Conservation (phyloP, 805 yeast genomes). For the Torulaspora gathmanii region DNA sequence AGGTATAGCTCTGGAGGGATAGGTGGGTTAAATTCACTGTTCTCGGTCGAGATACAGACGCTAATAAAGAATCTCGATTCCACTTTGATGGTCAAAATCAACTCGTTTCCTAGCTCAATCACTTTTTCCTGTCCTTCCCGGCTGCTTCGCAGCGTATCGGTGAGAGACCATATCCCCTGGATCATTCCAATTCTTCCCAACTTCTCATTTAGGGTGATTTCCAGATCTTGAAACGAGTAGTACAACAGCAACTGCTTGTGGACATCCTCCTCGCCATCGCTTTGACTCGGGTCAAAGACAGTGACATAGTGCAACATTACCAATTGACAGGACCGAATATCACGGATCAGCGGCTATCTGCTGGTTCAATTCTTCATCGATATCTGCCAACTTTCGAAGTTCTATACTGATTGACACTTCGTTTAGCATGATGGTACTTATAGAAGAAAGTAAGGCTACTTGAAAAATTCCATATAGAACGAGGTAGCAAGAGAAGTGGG, state of each 20-base stretch:
- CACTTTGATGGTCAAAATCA: conserved; percentile 27
- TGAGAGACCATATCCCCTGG: conserved; percentile 38
- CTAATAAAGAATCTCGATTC: conserved; percentile 31
- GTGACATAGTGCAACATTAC: conserved; percentile 31
- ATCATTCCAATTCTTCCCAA: conserved; percentile 41
- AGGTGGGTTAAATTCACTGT: conserved; percentile 8
- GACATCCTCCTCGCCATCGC: conserved; percentile 32
- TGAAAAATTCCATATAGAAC: conserved; percentile 1
- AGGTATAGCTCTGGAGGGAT: conserved; percentile 30
- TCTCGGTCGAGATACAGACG: conserved; percentile 21
- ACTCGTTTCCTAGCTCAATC: conserved; percentile 31
- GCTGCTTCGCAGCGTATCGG: conserved; percentile 15
- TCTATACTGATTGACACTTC: background rate
- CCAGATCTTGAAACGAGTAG: conserved; percentile 27
- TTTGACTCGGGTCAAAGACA: conserved; percentile 39
- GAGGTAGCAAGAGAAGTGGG: too few relatives aligned
- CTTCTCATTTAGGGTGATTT: conserved; percentile 32
- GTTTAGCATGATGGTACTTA: background rate
- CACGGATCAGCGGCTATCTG: background rate
- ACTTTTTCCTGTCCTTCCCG: conserved; percentile 16
- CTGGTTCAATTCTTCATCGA: background rate
- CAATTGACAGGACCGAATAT: background rate
- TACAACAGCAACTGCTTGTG: conserved; percentile 36
- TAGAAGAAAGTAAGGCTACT: background rate
- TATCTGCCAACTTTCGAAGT: background rate